These are phyloP conservation scores for Suhomyces guaymorum DNA, from an alignment of 1,139 yeast species.

Conservation along the genomic window DNA sequence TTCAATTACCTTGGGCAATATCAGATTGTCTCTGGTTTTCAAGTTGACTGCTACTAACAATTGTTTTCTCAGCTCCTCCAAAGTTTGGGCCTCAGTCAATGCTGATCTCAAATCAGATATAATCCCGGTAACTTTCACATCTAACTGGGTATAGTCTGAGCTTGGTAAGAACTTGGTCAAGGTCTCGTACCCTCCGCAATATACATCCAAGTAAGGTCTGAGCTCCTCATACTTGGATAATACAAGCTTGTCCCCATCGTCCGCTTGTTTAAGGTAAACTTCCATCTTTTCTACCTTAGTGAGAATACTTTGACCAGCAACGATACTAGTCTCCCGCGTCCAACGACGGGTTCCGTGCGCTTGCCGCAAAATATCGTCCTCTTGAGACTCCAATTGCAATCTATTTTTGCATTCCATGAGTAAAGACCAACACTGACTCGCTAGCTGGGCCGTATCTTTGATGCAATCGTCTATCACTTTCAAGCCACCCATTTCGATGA, in stretches of 20 bases:
- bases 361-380: slow-evolving; percentile 53
- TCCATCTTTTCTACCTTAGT: slow-evolving; percentile 46
- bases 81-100: slow-evolving; percentile 24
- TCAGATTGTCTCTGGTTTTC: slow-evolving; percentile 47
- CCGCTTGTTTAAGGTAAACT: slow-evolving; percentile 58
- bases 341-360: slow-evolving; percentile 48
- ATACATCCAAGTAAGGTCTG: slow-evolving; percentile 43
- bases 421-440: slow-evolving; percentile 41
- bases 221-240: slow-evolving; percentile 45
- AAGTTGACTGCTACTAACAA: slow-evolving; percentile 45
- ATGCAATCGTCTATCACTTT: slow-evolving; percentile 43
- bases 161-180: slow-evolving; percentile 54
- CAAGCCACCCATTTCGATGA: slow-evolving; percentile 58
- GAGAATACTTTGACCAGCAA: slow-evolving; percentile 38
- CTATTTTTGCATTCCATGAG: slow-evolving; percentile 48
- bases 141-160: slow-evolving; percentile 42
- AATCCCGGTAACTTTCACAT: slow-evolving; percentile 36
- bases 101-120: slow-evolving; percentile 43
- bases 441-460: slow-evolving; percentile 45
- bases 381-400: slow-evolving; percentile 52
- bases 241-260: slow-evolving; percentile 58
- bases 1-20: slow-evolving; percentile 53
- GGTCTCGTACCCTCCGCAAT: slow-evolving; percentile 43
- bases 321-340: slow-evolving; percentile 44
- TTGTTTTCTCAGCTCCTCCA: slow-evolving; percentile 37